phyloP scores from a whole-genome alignment of 108 stramenopile species.

The Parmales sp. region DNA sequence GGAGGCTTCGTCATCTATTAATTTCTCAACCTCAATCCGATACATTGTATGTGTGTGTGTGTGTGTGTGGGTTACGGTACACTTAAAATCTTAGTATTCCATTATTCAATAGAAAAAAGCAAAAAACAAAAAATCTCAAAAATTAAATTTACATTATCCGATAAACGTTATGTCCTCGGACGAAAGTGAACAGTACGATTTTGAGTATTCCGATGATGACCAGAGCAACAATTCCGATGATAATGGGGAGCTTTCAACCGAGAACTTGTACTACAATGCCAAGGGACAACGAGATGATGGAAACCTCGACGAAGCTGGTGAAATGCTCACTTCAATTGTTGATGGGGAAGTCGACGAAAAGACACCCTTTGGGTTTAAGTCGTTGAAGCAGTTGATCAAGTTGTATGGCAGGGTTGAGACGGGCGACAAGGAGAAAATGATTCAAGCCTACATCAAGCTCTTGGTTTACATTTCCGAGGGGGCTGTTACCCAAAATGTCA shows the following conservation, averaged over 20 bases:
- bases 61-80: not conserved
- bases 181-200: slow-evolving; percentile 55
- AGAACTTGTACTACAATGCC: slow-evolving; percentile 86
- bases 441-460: slow-evolving; percentile 47
- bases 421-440: slow-evolving; percentile 33
- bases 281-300: slow-evolving; percentile 59
- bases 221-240: slow-evolving; percentile 59
- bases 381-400: slow-evolving; percentile 82
- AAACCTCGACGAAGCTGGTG: slow-evolving; percentile 42
- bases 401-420: slow-evolving; percentile 41
- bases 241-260: slow-evolving; percentile 60
- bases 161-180: not conserved
- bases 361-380: slow-evolving; percentile 77
- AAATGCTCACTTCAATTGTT: slow-evolving; percentile 65
- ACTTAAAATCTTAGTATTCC: not conserved
- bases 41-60: too few species aligned
- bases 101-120: not conserved
- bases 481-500: slow-evolving; percentile 66
- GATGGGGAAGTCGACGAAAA: slow-evolving; percentile 29
- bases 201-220: slow-evolving; percentile 76
- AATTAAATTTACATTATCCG: not conserved
- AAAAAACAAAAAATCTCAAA: not conserved
- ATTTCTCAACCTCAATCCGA: too few species aligned
- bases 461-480: slow-evolving; percentile 61
- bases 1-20: not conserved